Conservation (phyloP, 2,329 filamentous ascomycete genomes). For the Claviceps cyperi region DNA sequence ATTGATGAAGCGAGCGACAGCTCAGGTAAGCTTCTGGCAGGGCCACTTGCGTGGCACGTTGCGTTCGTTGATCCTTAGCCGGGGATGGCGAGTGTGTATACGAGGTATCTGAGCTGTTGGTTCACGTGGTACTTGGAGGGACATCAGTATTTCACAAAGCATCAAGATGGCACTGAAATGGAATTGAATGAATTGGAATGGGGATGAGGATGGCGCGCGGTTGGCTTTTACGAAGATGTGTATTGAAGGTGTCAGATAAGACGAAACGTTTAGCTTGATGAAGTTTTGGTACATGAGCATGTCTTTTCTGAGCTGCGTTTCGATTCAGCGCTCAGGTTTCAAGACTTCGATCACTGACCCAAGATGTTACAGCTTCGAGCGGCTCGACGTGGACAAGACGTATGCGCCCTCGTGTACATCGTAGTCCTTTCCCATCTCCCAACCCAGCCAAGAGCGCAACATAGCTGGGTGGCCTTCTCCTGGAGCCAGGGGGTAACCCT, state of each 20-base stretch:
- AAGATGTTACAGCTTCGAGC: slow-evolving; percentile 18
- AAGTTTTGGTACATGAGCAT: background rate
- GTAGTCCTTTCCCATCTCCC: slow-evolving; percentile 58
- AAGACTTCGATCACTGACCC: no score
- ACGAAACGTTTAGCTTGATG: background rate
- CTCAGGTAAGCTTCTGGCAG: background rate
- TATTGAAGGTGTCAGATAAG: background rate
- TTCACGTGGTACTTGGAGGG: no score
- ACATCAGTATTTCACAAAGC: background rate
- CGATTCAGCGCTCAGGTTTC: no score
- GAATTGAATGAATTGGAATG: background rate
- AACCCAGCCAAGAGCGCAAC: slow-evolving; percentile 61
- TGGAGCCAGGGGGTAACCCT: slow-evolving; percentile 40
- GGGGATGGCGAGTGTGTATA: no score
- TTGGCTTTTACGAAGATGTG: background rate
- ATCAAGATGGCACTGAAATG: no score
- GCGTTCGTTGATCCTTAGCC: no score
- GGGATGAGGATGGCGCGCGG: background rate
- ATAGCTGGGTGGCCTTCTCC: slow-evolving; percentile 60
- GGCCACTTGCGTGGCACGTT: background rate
- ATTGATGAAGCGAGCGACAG: background rate
- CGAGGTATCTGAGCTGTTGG: no score
- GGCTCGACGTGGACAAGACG: slow-evolving; percentile 21
- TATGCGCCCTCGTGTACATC: slow-evolving; percentile 49
- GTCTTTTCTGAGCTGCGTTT: no score